Evolutionary conservation across 139 green algal species (phyloP).

Genomic region (Parachlorella kessleri): DNA sequence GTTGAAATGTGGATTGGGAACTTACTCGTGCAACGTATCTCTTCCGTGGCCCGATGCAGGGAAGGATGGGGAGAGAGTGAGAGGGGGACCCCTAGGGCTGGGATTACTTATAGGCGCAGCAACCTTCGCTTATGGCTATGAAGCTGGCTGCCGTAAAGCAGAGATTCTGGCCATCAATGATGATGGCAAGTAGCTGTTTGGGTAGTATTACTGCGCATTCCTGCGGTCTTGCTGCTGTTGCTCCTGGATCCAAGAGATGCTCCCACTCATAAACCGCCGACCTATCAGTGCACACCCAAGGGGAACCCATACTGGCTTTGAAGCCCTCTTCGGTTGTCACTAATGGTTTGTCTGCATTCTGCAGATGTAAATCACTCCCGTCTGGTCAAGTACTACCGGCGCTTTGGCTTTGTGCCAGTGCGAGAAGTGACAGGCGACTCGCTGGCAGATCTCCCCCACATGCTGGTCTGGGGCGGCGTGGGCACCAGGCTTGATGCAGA

Average conservation of each 20-base stretch:
- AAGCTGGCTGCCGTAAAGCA: conserved; percentile 58
- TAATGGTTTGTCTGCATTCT: no score
- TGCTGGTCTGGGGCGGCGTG: conserved; percentile 83
- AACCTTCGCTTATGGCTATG: conserved; percentile 63
- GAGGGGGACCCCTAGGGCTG: conserved; percentile 60
- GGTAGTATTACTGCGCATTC: neutral
- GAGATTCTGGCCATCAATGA: conserved; percentile 90
- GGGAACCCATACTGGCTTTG: no score
- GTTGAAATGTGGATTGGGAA: no score
- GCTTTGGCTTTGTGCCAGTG: conserved; percentile 63
- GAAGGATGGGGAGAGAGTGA: conserved; percentile 37
- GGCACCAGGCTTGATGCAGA: conserved; percentile 84
- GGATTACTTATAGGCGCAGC: conserved; percentile 71
- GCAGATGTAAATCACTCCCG: conserved; percentile 54
- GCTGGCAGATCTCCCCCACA: conserved; percentile 49
- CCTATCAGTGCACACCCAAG: no score
- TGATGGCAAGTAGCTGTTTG: conserved; percentile 30
- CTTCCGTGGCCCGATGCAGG: conserved; percentile 5
- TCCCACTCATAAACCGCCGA: no score
- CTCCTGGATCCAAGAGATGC: no score
- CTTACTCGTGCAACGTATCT: no score
- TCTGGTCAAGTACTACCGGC: conserved; percentile 66
- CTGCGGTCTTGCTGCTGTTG: no score
- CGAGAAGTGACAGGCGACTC: conserved; percentile 48
- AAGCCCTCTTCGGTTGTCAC: no score